Evolutionary conservation across 2,329 filamentous ascomycete species (phyloP), one percentile per base, ranked within the genome.

Genomic region (Penicillium corylophilum): DNA sequence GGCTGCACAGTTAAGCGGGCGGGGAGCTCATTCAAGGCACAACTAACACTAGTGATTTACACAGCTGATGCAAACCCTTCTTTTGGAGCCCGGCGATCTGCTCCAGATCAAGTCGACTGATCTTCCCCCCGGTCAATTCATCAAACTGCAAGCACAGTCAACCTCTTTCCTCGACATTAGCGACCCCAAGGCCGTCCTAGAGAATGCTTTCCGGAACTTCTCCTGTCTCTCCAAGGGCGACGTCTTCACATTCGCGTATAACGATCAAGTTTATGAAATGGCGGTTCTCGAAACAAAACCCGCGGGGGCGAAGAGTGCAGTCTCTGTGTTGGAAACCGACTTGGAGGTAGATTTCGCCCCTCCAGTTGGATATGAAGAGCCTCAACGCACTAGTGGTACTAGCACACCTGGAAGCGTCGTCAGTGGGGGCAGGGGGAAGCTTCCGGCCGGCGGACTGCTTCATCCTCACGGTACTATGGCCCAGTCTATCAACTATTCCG

Each of bases 241-340:
- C 67, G 81, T 96, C 39, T 99, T 99, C 79, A 95, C 89, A 57
- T 99, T 99, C 71, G 82, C 87, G 62, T 99, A 99, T 77, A 99
- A 99, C 71, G 92, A 97, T 68, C 88, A 91, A 55, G 81, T 91
- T 9, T 99, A 94, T 75, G 88, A 94, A 57, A 90, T 99, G 68
- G 91, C 90, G 2, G 94, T 99, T 1, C 76, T 97, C 13, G 93
- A 97, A 67, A 90, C 95, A 35, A 96, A 96, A 73, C 94, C 94
- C 1, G 84, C 89, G 59, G 86, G 82, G 3, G 83, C 88, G 2
- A 89, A 89, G 63, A 91, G 90, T 79, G 92, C 83, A 4, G 82
- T 99, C 48, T 92, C 91, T 65, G 95, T 96, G 73, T 86, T 96
- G 49, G 94, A 99, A 75, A 99, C 94, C 0, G 94, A 99, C 76